Base-by-base conservation (phyloP, 164 flowering plant species). In the Vitis labrusca region DNA sequence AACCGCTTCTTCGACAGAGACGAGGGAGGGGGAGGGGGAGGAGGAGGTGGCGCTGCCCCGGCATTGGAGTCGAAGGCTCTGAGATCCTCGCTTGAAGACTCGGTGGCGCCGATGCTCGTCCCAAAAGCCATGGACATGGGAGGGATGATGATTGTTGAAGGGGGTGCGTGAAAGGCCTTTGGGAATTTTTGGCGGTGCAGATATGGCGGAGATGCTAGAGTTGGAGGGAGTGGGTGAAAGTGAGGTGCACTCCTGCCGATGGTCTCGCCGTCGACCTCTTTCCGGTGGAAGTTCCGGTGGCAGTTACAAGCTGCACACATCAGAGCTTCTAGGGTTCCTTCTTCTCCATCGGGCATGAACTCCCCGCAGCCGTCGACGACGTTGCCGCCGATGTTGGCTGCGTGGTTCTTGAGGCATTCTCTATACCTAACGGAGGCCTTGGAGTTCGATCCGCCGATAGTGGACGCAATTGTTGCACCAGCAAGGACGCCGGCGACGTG, bases 281-380 rank as follows among this genome's bases (percentile, higher is more conserved):
- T 77, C 12, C 85, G 76, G 80, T 82, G 85, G 19, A 82, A 82
- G 68, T 80, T 82, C n/a, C 85, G 71, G 80, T 82, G 85, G 54
- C 85, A 82, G 3, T 73, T 73, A 50, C 85, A 82, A 13, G 83
- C 85, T 0, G 85, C 85, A 19, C 85, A 82, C 59, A 66, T 77
- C 17, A 82, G 56, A 23, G 81, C 77, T 48, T 73, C 83, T 2
- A 73, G 63, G n/a, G 75, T 71, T 1, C 85, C 83, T 12, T 77
- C 81, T 27, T 75, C 79, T 6, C 83, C 85, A 13, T 73, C 37
- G 54, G 81, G 81, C 85, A 82, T 80, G 78, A 82, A 82, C 79
- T 82, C 85, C 0, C 85, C 81, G 73, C 85, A 82, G 2, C 85
- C 85, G 53, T 82, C 85, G 14, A 59, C 66, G 14, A 78, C 76